These are phyloP conservation scores for Cladorrhinum sp. DNA, from an alignment of 2,329 filamentous ascomycete genomes.

Conservation along the genomic window DNA sequence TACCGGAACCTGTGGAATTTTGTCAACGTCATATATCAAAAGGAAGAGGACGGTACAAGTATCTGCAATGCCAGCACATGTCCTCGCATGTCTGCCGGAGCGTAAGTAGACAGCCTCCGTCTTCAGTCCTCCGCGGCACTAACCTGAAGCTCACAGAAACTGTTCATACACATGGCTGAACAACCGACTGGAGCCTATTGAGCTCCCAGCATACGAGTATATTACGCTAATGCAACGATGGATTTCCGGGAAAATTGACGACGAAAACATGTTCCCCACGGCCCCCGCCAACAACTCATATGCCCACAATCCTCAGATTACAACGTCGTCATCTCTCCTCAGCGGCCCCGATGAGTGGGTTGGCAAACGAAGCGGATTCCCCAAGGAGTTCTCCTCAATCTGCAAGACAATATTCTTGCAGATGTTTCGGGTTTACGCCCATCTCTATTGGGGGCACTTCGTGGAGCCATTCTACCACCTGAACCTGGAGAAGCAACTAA, in stretches of 20 bases:
- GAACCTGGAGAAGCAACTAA: constrained; percentile 64
- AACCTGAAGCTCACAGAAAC: constrained; percentile 44
- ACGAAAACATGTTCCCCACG: constrained; percentile 74
- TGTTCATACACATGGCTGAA: constrained; percentile 86
- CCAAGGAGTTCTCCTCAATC: constrained; percentile 70
- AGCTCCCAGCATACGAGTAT: constrained; percentile 77
- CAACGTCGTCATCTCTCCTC: constrained; percentile 43
- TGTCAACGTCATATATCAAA: constrained; percentile 74
- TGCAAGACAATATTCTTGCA: constrained; percentile 81
- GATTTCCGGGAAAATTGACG: constrained; percentile 80
- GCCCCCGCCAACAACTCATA: constrained; percentile 60
- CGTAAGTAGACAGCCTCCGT: constrained; percentile 49
- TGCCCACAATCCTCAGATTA: constrained; percentile 49
- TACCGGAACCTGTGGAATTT: constrained; percentile 77
- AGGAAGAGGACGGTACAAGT: constrained; percentile 64
- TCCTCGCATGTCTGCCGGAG: constrained; percentile 80
- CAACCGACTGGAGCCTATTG: constrained; percentile 69
- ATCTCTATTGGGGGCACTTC: constrained; percentile 86
- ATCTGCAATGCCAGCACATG: constrained; percentile 77
- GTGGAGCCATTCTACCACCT: constrained; percentile 69
- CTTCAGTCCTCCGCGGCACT: background rate
- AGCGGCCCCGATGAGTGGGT: constrained; percentile 62
- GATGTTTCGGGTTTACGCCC: constrained; percentile 87
- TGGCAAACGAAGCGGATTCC: constrained; percentile 78
- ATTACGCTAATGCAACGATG: constrained; percentile 82